Evolutionary conservation across 176 grass and related monocot genomes (phyloP), one percentile per base, ranked within the genome.

Genomic region (Zizania latifolia): DNA sequence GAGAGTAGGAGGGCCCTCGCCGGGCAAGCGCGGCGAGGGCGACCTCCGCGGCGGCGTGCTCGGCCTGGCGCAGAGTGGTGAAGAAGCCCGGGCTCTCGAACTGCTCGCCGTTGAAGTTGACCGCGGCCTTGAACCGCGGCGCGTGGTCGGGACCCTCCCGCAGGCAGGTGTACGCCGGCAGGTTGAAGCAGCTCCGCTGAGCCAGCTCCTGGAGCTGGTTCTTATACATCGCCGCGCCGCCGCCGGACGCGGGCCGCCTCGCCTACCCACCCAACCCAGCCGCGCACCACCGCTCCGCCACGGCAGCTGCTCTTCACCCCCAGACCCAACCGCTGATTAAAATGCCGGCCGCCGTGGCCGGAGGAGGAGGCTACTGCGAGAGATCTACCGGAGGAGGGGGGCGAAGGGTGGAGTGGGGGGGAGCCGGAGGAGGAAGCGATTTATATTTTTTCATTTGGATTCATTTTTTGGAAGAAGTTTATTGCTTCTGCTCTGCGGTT

Each of bases 141-240:
- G 90, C 90, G 71, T 97, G 93, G 79, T 97, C 93, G 13, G 93
- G 93, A 0, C 93, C 93, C 50, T 97, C 87, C 2, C 90, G 74
- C 33, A 82, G 86, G 77, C 87, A 90, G 41, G 84, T 81, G 78
- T 97, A 97, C 53, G 93, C 86, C 45, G 93, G 90, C 59, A 93
- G 82, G 67, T 76, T 90, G 87, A 97, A 97, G 85, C 93, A 97
- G 87, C 93, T 97, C 79, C 93, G 81, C 84, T 97, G 93, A 59
- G 93, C 93, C 72, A 97, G 84, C 82, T 97, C 93, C 86, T 97
- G 93, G 31, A 97, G 86, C 76, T 97, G 93, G 83, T 97, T 97
- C 85, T 97, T 93, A 74, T 88, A 93, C 93, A 97, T 97, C 36
- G 15, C 86, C 48, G 44, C 72, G 45, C 45, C 4, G 45, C 15